These are phyloP conservation scores for Rheum nobile DNA, from an alignment of 148 eudicot genomes.

Conservation along the genomic window DNA sequence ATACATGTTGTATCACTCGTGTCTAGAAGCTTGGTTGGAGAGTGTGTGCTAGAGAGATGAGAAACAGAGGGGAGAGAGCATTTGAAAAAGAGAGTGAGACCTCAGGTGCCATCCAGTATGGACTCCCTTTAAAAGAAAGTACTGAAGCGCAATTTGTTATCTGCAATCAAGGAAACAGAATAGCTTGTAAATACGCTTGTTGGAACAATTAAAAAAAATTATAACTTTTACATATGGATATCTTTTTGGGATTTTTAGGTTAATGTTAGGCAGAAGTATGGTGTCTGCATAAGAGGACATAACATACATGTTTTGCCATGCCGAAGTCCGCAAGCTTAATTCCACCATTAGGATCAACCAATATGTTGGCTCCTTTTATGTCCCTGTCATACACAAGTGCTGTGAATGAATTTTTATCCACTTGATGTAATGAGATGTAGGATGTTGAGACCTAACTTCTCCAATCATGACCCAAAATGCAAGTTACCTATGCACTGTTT, in stretches of 20 bases:
- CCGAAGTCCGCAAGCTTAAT: slow-evolving; percentile 98
- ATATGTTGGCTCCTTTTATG: slow-evolving; percentile 97
- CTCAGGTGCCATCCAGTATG: slow-evolving; percentile 99
- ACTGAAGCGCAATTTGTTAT: slow-evolving; percentile 49
- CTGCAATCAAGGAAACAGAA: slow-evolving; percentile 26
- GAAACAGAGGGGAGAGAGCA: slow-evolving; percentile 9
- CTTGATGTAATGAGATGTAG: not conserved
- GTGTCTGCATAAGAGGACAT: slow-evolving; percentile 2
- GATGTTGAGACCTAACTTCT: not conserved
- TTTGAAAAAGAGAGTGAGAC: no score
- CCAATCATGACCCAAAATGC: not conserved
- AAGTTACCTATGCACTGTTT: slow-evolving; percentile 77
- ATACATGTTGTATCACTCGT: not conserved
- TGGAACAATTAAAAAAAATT: not conserved
- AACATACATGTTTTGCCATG: slow-evolving; percentile 96
- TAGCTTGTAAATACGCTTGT: not conserved
- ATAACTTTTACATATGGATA: not conserved
- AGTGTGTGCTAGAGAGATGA: not conserved
- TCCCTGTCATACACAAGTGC: slow-evolving; percentile 40
- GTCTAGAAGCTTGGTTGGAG: not conserved
- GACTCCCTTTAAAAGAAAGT: slow-evolving; percentile 98
- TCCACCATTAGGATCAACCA: slow-evolving; percentile 85
- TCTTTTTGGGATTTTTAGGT: not conserved
- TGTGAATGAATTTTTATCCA: not conserved
- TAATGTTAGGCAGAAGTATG: not conserved